phyloP scores from a whole-genome alignment of 345 rosid genomes.

The Sisymbrium altissimum region DNA sequence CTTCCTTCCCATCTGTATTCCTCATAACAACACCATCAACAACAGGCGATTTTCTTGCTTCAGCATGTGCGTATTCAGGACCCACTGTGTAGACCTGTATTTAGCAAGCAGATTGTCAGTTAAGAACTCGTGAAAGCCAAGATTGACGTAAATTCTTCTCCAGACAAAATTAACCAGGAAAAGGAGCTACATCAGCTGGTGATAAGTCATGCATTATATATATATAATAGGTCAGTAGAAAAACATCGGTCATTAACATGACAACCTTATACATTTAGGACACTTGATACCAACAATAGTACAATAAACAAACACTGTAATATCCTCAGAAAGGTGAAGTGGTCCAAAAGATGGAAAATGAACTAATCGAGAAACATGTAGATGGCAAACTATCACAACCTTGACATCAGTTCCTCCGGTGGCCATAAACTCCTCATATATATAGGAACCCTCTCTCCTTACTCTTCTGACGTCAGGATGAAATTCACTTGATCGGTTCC shows the following conservation, averaged over 20 bases:
- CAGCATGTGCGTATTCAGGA: conserved; percentile 99
- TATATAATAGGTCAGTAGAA: no score
- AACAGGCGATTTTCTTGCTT: conserved; percentile 99
- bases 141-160: not conserved
- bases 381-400: conserved; percentile 41
- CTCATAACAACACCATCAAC: conserved; percentile 99
- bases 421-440: conserved; percentile 99
- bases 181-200: not conserved
- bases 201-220: no score
- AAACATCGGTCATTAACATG: not conserved
- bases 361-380: not conserved
- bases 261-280: not conserved
- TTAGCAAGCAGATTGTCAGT: conserved; percentile 27
- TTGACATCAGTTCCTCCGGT: conserved; percentile 99
- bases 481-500: conserved; percentile 97
- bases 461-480: conserved; percentile 98
- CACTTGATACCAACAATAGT: conserved; percentile 6
- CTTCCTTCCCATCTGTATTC: conserved; percentile 97
- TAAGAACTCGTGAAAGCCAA: conserved; percentile 18
- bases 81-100: conserved; percentile 96
- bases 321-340: not conserved
- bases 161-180: not conserved
- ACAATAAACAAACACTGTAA: not conserved
- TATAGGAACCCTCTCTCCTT: conserved; percentile 95
- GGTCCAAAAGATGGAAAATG: not conserved